Evolutionary conservation across 805 yeast genomes (phyloP).

Genomic region (Wickerhamomyces tratensis): DNA sequence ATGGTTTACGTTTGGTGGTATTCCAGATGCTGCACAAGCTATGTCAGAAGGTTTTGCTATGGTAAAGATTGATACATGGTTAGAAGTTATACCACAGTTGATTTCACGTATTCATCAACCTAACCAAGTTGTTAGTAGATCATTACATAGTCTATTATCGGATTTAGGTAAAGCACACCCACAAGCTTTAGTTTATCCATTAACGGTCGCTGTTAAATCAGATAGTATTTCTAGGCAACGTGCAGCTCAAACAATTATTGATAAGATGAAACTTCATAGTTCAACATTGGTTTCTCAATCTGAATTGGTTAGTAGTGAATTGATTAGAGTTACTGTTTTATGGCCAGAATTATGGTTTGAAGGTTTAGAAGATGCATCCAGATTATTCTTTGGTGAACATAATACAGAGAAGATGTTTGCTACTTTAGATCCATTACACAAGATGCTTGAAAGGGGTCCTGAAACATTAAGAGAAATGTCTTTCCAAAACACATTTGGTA

Average conservation of each 20-base stretch:
- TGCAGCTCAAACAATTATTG: constrained; percentile 88
- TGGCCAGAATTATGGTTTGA: constrained; percentile 99
- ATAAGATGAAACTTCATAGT: constrained; percentile 85
- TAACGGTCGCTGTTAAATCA: constrained; percentile 92
- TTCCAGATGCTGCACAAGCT: constrained; percentile 83
- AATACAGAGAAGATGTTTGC: constrained; percentile 92
- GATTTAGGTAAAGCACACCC: constrained; percentile 95
- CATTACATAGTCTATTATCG: constrained; percentile 70
- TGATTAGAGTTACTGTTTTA: constrained; percentile 87
- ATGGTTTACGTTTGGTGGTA: constrained; percentile 96
- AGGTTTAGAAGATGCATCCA: constrained; percentile 92
- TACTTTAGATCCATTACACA: constrained; percentile 82
- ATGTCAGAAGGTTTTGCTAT: constrained; percentile 83
- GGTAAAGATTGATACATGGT: constrained; percentile 89
- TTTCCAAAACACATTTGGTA: constrained; percentile 86
- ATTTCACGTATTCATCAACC: constrained; percentile 97
- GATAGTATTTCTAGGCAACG: constrained; percentile 83
- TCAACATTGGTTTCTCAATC: constrained; percentile 83
- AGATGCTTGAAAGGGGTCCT: constrained; percentile 76
- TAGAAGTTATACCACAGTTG: constrained; percentile 90
- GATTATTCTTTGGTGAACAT: constrained; percentile 88
- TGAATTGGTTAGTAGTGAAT: constrained; percentile 85
- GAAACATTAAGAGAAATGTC: constrained; percentile 90
- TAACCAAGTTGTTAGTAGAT: constrained; percentile 69
- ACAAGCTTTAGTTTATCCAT: constrained; percentile 90